phyloP scores from a whole-genome alignment of 768 basidiomycete species.

The Pleurotus citrinopileatus region DNA sequence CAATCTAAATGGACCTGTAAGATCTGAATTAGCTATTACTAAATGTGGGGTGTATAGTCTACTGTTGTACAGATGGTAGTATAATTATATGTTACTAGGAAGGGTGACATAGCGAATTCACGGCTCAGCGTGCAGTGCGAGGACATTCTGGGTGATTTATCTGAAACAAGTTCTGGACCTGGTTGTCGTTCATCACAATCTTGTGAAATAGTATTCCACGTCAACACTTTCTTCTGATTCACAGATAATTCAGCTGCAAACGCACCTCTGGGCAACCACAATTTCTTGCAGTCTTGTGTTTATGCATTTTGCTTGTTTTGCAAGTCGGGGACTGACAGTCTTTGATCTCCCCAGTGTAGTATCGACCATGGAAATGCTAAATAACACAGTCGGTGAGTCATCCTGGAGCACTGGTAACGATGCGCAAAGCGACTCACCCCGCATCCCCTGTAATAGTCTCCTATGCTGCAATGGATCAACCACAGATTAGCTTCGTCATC shows the following conservation, averaged over 20 bases:
- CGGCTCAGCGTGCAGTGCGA: constrained; percentile 30
- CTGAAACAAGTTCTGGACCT: constrained; percentile 48
- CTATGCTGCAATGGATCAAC: constrained; percentile 28
- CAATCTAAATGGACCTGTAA: constrained; percentile 3
- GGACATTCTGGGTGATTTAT: constrained; percentile 38
- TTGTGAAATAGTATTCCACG: constrained; percentile 17
- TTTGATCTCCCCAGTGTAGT: constrained; percentile 40
- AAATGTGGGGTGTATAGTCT: neutral
- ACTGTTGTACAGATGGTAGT: neutral
- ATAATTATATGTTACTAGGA: neutral
- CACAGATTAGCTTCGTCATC: too few species aligned
- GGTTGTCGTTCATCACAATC: constrained; percentile 39
- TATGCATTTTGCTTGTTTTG: constrained; percentile 38
- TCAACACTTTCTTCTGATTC: neutral
- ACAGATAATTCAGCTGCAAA: constrained; percentile 4
- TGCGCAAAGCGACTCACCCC: constrained; percentile 35
- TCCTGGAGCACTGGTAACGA: too few species aligned
- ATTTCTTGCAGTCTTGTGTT: constrained; percentile 39
- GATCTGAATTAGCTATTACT: neutral
- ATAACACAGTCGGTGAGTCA: constrained; percentile 13
- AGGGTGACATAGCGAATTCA: neutral
- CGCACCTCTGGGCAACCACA: constrained; percentile 42
- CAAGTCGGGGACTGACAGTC: constrained; percentile 38
- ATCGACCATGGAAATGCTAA: constrained; percentile 49
- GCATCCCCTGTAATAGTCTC: constrained; percentile 49